Evolutionary conservation across 305 asterid species (phyloP).

Genomic region (Striga hermonthica): DNA sequence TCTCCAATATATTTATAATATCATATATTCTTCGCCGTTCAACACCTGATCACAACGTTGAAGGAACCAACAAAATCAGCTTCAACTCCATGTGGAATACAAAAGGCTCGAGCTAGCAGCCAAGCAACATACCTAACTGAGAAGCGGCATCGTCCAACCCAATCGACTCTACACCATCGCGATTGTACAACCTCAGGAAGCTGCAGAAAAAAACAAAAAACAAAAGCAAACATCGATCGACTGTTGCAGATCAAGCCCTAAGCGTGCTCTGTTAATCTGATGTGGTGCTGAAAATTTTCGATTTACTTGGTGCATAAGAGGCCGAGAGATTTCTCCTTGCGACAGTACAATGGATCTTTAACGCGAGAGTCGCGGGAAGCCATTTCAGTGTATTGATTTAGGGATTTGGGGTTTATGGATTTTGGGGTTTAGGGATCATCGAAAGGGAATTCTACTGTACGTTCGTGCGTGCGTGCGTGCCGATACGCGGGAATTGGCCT

Average conservation of each 20-base stretch:
- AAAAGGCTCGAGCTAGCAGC: neutral
- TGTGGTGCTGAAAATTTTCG: neutral
- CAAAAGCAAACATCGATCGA: conserved; percentile 16
- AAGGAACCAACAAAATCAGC: neutral
- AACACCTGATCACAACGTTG: conserved; percentile 44
- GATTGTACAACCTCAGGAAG: conserved; percentile 56
- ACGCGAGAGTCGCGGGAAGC: conserved; percentile 45
- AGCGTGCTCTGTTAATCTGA: neutral
- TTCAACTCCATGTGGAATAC: conserved; percentile 9
- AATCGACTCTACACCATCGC: conserved; percentile 51
- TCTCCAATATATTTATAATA: conserved; percentile 62
- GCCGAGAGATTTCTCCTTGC: conserved; percentile 71
- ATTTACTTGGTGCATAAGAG: conserved; percentile 63
- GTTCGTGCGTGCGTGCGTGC: neutral
- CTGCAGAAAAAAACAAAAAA: conserved; percentile 33
- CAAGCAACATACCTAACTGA: conserved; percentile 45
- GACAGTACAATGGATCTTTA: conserved; percentile 47
- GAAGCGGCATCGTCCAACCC: conserved; percentile 56
- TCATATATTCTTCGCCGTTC: conserved; percentile 68
- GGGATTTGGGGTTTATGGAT: conserved; percentile 27
- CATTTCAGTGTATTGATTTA: conserved; percentile 30
- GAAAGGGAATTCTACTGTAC: conserved; percentile 9
- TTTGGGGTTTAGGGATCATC: conserved; percentile 15
- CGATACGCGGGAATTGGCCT: conserved; percentile 32
- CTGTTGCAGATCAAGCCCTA: neutral